Conservation (phyloP, 1,139 yeast species). For the Wickerhamomyces sp. region DNA sequence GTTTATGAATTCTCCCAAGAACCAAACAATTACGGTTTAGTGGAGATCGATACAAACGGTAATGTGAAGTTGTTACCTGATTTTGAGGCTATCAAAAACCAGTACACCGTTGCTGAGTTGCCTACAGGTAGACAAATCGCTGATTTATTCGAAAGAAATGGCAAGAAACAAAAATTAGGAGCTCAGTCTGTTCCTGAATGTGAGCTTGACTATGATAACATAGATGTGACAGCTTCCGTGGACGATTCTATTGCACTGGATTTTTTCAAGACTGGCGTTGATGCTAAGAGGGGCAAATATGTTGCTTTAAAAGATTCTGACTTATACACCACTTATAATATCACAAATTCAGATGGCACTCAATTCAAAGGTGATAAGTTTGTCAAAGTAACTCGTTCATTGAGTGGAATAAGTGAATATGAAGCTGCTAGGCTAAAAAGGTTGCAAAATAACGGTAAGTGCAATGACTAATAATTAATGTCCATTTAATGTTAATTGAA, state of each 20-base stretch:
- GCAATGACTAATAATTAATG: background rate
- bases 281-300: conserved; percentile 41
- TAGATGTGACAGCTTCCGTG: conserved; percentile 45
- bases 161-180: conserved; percentile 27
- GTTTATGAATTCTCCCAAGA: conserved; percentile 92
- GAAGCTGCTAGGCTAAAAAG: conserved; percentile 21
- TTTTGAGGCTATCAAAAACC: conserved; percentile 45
- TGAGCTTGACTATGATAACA: conserved; percentile 42
- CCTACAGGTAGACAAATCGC: conserved; percentile 26
- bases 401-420: conserved; percentile 22
- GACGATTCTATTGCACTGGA: conserved; percentile 44
- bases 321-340: conserved; percentile 33
- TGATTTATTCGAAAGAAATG: conserved; percentile 24
- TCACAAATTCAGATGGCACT: conserved; percentile 37
- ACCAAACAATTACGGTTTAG: conserved; percentile 84
- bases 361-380: conserved; percentile 10
- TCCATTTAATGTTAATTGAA: background rate
- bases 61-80: conserved; percentile 52
- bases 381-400: conserved; percentile 14
- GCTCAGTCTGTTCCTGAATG: conserved; percentile 36
- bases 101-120: conserved; percentile 34
- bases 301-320: conserved; percentile 40
- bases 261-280: conserved; percentile 46
- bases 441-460: conserved; percentile 20
- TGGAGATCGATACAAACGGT: conserved; percentile 54